Evolutionary conservation across 2,329 filamentous ascomycete genomes (phyloP).

Genomic region (Arthrocladium fulminans): DNA sequence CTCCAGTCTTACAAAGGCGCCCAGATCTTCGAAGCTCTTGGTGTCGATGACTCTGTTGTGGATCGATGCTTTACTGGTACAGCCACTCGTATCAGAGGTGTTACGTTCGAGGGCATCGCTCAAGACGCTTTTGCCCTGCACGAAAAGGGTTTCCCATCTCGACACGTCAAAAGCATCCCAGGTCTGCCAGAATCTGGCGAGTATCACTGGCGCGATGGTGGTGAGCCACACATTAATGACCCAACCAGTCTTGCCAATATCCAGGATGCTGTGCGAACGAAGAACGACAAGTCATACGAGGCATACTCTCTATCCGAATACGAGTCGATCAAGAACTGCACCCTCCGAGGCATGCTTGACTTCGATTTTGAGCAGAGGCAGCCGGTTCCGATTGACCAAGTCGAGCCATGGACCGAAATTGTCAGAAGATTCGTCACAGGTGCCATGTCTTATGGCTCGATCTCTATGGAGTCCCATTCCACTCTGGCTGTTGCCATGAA

Average conservation of each 20-base stretch:
- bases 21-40: constrained; percentile 93
- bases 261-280: constrained; percentile 88
- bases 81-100: constrained; percentile 84
- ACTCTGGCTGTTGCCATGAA: constrained; percentile 96
- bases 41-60: constrained; percentile 83
- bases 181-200: constrained; percentile 88
- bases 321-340: constrained; percentile 94
- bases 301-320: constrained; percentile 89
- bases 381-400: constrained; percentile 87
- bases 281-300: constrained; percentile 98
- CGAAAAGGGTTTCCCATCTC: constrained; percentile 81
- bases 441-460: constrained; percentile 97
- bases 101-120: constrained; percentile 87
- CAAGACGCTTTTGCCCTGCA: constrained; percentile 93
- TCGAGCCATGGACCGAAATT: constrained; percentile 97
- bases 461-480: constrained; percentile 97
- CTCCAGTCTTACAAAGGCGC: constrained; percentile 94
- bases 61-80: constrained; percentile 93
- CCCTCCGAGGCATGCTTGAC: constrained; percentile 83
- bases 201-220: constrained; percentile 97
- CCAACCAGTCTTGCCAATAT: constrained; percentile 92
- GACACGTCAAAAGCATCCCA: constrained; percentile 64
- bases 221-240: constrained; percentile 91
- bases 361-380: constrained; percentile 86
- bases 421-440: constrained; percentile 93